Base-by-base conservation (phyloP, 1,139 yeast species). In the Insectozyma bohioensis region DNA sequence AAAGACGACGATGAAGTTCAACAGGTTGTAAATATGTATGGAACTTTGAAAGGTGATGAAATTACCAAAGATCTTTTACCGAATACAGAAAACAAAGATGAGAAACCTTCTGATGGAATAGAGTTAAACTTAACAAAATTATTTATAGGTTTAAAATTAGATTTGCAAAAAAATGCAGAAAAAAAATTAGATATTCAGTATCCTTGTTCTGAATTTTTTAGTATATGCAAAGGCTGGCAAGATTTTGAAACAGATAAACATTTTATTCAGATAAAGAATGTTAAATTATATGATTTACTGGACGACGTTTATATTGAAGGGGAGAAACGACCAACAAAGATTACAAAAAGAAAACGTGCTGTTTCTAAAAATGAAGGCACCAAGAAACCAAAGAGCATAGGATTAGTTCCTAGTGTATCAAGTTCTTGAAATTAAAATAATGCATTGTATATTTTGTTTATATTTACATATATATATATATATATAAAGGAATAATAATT, bases 121-220 rank as follows among this genome's bases (percentile, higher is more conserved):
- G 47, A 46, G 39, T 63, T 87, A 9, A 84, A 82, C 54, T 60
- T 90, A 8, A 82, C 95, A 10, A 82, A 85, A 29, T 66, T 88
- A 42, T 94, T 73, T 56, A 77, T 92, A 44, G 98, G 97, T 0
- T 62, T 92, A 32, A 80, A 81, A 26, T 70, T 90, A 22, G 70
- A 75, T 39, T 58, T 82, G 35, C 39, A 41, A 22, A 58, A 53
- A 20, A 72, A 51, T 11, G 75, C 71, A 9, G 77, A 67, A 20
- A 80, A 77, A 50, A 82, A 80, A 48, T 70, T 92, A 41, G 97
- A 92, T 53, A 84, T 92, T 33, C 95, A 87, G 48, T 75, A 82
- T 46, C 97, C 97, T 7, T 90, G 97, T 52, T 75, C 87, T 12
- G 98, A 92, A 41, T 92, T 90, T 54, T 86, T 73, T 58, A 80